A percentile compares a stretch with the other conserved stretches of the same genome.
phyloP scores from a whole-genome alignment of 1,284 basidiomycete genomes.

The Moesziomyces sp. region DNA sequence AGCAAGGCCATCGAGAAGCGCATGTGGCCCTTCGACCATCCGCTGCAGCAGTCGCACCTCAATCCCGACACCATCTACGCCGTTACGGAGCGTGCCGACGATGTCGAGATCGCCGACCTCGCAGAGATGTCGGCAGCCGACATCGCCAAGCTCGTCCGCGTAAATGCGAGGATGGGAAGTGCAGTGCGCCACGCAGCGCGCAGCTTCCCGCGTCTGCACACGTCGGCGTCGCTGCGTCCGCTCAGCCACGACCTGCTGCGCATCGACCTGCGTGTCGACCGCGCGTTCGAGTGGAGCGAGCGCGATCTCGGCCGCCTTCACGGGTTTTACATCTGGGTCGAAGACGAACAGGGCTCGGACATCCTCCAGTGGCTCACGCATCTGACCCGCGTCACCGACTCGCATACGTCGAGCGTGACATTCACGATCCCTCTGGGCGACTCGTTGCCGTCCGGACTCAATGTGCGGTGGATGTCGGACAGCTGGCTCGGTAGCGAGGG shows the following conservation, averaged over 20 bases:
- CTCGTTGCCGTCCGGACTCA: conserved; percentile 27
- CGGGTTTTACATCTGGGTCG: conserved; percentile 96
- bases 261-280: conserved; percentile 76
- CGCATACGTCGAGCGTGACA: conserved; percentile 70
- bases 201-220: conserved; percentile 82
- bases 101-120: conserved; percentile 82
- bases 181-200: conserved; percentile 83
- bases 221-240: conserved; percentile 77
- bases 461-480: conserved; percentile 84
- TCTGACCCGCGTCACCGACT: conserved; percentile 31
- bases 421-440: conserved; percentile 70
- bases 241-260: conserved; percentile 84
- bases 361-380: conserved; percentile 81
- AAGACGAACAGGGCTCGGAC: conserved; percentile 80
- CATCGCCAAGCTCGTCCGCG: conserved; percentile 84
- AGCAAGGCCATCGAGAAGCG: conserved; percentile 80
- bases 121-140: conserved; percentile 78
- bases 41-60: conserved; percentile 78
- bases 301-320: conserved; percentile 82
- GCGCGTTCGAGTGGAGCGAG: conserved; percentile 84
- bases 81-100: conserved; percentile 84
- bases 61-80: conserved; percentile 76
- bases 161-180: conserved; percentile 85
- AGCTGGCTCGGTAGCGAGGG: conserved; percentile 93
- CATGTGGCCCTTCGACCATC: conserved; percentile 96